Percentiles rank a stretch among this genome's conserved stretches.
Evolutionary conservation across 2,329 filamentous ascomycete species (phyloP).

Genomic region (Aurifilum marmelostoma): DNA sequence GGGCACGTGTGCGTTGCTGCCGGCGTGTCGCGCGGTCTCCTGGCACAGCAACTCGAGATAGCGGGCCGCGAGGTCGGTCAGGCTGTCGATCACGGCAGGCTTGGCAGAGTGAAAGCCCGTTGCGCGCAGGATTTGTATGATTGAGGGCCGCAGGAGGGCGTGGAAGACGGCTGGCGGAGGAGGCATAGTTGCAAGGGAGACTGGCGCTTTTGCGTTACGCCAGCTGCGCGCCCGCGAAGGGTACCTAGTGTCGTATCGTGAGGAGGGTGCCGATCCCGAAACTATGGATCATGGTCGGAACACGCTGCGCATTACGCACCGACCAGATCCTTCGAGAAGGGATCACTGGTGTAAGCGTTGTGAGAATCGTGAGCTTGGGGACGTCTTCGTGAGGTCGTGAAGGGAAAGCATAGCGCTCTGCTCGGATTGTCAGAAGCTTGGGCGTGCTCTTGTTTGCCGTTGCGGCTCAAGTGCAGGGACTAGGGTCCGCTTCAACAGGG

Average conservation of each 20-base stretch:
- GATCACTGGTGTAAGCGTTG: not conserved
- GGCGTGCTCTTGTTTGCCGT: not conserved
- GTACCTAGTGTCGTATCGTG: not conserved
- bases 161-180: constrained; percentile 59
- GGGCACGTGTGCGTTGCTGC: constrained; percentile 66
- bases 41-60: constrained; percentile 78
- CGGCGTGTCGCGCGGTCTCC: constrained; percentile 71
- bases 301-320: not conserved
- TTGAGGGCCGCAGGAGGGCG: constrained; percentile 80
- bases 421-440: constrained; percentile 10
- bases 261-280: not conserved
- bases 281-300: constrained; percentile 4
- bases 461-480: constrained; percentile 14
- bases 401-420: not conserved
- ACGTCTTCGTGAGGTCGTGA: not conserved
- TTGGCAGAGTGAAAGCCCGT: constrained; percentile 85
- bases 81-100: constrained; percentile 79
- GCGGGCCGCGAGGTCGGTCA: constrained; percentile 84
- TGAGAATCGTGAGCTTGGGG: not conserved
- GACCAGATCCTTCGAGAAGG: not conserved
- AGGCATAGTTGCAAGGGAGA: constrained; percentile 43
- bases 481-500: not conserved
- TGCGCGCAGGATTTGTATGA: constrained; percentile 89
- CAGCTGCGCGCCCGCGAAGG: not conserved
- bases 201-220: not conserved